A percentile compares a stretch with the other conserved stretches of the same genome.
These are phyloP conservation scores for Pichia sp. DNA, from an alignment of 1,139 yeast genomes.

Conservation along the genomic window DNA sequence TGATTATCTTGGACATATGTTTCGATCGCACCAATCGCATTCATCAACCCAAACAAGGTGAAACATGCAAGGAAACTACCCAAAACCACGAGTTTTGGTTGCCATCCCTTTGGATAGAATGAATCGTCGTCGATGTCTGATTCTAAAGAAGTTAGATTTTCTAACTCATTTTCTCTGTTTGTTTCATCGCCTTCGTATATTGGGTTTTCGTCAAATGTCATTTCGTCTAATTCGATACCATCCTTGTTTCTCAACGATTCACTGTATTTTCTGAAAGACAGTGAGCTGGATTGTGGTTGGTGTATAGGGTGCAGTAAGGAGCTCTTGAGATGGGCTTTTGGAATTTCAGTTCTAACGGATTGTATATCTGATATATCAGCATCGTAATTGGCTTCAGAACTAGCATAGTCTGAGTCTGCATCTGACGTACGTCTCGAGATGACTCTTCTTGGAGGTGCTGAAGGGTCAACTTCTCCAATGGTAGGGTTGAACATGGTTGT, in stretches of 20 bases:
- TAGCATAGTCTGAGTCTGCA: background rate
- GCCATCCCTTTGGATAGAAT: constrained; percentile 29
- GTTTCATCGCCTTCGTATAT: background rate
- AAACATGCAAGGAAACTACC: constrained; percentile 65
- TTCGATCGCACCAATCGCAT: constrained; percentile 66
- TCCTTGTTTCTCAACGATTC: background rate
- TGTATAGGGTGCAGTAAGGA: background rate
- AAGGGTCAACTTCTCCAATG: constrained; percentile 18
- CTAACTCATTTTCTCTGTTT: constrained; percentile 5
- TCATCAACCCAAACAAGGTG: constrained; percentile 63
- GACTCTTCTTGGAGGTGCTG: constrained; percentile 5
- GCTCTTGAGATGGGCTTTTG: background rate
- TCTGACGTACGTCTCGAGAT: background rate
- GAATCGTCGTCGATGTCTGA: constrained; percentile 5
- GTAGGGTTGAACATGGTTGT: constrained; percentile 19
- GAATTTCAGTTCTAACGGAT: background rate
- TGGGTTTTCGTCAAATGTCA: background rate
- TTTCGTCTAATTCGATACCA: constrained; percentile 1
- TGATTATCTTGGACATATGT: constrained; percentile 58
- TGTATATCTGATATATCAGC: background rate
- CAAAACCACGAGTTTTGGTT: constrained; percentile 41
- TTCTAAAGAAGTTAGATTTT: background rate
- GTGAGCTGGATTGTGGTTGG: background rate
- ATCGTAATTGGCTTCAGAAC: background rate
- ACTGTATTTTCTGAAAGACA: background rate